Percentiles rank a stretch among this genome's conserved stretches.
Conservation (phyloP, 495 filamentous ascomycete genomes). For the Trichoderma gamsii region DNA sequence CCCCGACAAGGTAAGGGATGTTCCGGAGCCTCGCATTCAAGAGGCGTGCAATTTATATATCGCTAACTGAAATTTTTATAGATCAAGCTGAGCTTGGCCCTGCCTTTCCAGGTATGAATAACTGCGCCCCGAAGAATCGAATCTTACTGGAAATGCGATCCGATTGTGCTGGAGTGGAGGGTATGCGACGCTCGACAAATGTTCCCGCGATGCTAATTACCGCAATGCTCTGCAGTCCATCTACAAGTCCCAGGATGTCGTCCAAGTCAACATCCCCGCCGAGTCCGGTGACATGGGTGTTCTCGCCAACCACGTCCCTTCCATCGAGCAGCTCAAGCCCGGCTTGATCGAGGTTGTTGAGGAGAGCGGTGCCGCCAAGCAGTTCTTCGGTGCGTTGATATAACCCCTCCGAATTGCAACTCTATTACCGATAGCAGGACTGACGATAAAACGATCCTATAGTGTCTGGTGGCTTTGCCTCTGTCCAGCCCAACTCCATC, state of each 20-base stretch:
- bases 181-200: conserved; percentile 13
- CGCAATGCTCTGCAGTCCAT: conserved; percentile 42
- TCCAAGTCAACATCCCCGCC: conserved; percentile 98
- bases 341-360: conserved; percentile 93
- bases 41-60: not conserved
- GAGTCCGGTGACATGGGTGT: conserved; percentile 99
- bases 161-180: conserved; percentile 15
- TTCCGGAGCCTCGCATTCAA: not conserved
- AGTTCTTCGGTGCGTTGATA: conserved; percentile 83
- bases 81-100: conserved; percentile 94
- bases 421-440: not conserved
- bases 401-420: conserved; percentile 14
- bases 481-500: conserved; percentile 90
- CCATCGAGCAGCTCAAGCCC: conserved; percentile 97
- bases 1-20: conserved; percentile 56
- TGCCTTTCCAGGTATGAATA: conserved; percentile 90
- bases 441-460: conserved; percentile 16
- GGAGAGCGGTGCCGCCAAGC: conserved; percentile 84
- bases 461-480: conserved; percentile 96
- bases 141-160: not conserved
- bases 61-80: conserved; percentile 41
- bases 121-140: conserved; percentile 13
- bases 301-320: conserved; percentile 96
- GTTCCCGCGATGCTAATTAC: conserved; percentile 36
- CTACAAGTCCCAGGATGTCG: conserved; percentile 59